These are phyloP conservation scores for Pseudocercospora eumusae DNA, from an alignment of 2,329 filamentous ascomycete genomes.

Conservation along the genomic window DNA sequence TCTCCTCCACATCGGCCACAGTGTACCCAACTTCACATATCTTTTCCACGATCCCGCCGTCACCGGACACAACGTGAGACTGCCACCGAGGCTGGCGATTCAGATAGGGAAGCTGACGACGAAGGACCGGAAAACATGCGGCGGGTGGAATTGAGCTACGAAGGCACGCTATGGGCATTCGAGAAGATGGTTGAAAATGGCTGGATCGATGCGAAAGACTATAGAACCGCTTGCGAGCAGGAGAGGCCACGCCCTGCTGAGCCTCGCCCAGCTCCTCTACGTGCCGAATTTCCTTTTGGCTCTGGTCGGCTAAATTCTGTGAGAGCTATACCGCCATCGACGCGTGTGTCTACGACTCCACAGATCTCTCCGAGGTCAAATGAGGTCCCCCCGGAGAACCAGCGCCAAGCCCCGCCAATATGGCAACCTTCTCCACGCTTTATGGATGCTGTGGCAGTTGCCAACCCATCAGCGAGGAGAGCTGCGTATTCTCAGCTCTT, in stretches of 20 bases:
- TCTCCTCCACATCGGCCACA: background rate
- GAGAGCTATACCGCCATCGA: background rate
- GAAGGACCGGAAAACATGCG: background rate
- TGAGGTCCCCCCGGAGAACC: background rate
- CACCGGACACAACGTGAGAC: background rate
- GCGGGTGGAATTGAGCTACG: background rate
- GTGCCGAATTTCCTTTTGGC: background rate
- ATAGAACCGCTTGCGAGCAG: background rate
- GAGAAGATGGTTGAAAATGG: background rate
- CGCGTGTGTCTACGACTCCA: background rate
- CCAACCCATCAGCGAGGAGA: no score
- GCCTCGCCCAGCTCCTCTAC: background rate
- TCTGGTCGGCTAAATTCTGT: background rate
- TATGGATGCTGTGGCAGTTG: no score
- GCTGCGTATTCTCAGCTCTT: no score
- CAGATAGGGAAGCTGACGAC: background rate
- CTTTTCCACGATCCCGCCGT: background rate
- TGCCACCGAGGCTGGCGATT: background rate
- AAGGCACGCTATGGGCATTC: background rate
- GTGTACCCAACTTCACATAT: background rate
- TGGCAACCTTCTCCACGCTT: background rate
- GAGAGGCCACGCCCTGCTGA: background rate
- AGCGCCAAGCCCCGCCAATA: background rate
- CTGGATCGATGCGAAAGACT: background rate
- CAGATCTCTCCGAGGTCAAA: background rate